Conservation (phyloP, 805 yeast genomes). For the Citeromyces matritensis region DNA sequence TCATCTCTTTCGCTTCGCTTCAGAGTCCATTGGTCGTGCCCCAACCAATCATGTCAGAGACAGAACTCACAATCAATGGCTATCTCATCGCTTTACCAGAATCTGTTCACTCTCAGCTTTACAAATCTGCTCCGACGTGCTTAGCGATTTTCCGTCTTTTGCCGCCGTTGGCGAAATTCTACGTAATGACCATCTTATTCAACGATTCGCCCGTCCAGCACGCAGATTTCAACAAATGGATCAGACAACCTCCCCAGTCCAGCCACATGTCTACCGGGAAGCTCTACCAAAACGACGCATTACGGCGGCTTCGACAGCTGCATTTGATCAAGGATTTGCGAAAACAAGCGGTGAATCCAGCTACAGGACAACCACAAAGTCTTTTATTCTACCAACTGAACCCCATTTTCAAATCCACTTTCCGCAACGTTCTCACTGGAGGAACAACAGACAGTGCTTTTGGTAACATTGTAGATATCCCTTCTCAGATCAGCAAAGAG, state of each 20-base stretch:
- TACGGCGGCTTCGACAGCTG: constrained; percentile 60
- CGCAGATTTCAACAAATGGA: constrained; percentile 62
- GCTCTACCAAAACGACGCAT: constrained; percentile 56
- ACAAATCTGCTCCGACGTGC: constrained; percentile 86
- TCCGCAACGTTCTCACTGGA: constrained; percentile 78
- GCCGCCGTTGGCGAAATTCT: constrained; percentile 81
- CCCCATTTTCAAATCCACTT: constrained; percentile 57
- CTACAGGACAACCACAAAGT: constrained; percentile 15
- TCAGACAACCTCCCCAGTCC: constrained; percentile 20
- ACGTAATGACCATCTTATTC: constrained; percentile 77
- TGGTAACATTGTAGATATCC: constrained; percentile 35
- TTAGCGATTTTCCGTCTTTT: constrained; percentile 81
- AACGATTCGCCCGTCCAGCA: constrained; percentile 58
- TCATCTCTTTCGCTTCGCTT: too few relatives aligned
- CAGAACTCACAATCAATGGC: constrained; percentile 60
- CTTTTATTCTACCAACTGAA: constrained; percentile 34
- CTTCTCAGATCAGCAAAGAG: constrained; percentile 37
- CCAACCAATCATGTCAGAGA: constrained; percentile 1
- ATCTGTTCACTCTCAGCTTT: constrained; percentile 68
- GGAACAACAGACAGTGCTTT: constrained; percentile 41
- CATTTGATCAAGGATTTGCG: constrained; percentile 55
- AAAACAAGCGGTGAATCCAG: constrained; percentile 16
- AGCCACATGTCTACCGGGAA: constrained; percentile 15
- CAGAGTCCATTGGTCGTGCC: background rate
- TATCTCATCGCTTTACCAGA: constrained; percentile 85